Conservation (phyloP, 2,329 filamentous ascomycete genomes). For the Sarocladium strictum region DNA sequence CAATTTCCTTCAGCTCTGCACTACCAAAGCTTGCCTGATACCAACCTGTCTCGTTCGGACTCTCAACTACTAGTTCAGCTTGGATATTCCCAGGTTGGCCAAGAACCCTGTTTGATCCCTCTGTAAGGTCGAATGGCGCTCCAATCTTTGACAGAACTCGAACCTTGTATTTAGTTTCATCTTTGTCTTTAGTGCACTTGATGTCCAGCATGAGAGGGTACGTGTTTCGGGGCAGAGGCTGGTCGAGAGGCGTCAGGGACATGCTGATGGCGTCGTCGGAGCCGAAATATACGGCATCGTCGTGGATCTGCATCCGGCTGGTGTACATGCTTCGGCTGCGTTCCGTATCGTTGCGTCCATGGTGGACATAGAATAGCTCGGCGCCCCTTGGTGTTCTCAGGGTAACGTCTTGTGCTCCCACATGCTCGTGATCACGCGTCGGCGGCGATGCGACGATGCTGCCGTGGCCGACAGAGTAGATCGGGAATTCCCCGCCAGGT, state of each 20-base stretch:
- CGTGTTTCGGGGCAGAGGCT: conserved; percentile 23
- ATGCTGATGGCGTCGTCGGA: conserved; percentile 23
- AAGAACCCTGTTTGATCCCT: conserved; percentile 20
- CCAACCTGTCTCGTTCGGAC: conserved; percentile 9
- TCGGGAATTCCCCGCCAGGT: conserved; percentile 20
- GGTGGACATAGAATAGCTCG: conserved; percentile 29
- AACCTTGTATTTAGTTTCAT: conserved; percentile 12
- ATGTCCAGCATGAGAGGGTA: conserved; percentile 22
- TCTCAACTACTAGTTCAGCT: conserved; percentile 10
- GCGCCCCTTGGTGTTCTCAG: conserved; percentile 20
- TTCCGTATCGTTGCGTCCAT: conserved; percentile 24
- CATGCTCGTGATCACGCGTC: conserved; percentile 11
- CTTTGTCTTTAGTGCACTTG: conserved; percentile 9
- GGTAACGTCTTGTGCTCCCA: conserved; percentile 27
- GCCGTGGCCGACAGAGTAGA: conserved; percentile 28
- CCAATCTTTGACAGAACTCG: conserved; percentile 16
- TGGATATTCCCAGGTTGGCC: conserved; percentile 14
- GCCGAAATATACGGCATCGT: conserved; percentile 17
- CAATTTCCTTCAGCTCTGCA: conserved; percentile 13
- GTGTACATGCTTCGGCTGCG: conserved; percentile 23
- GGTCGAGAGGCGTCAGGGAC: conserved; percentile 24
- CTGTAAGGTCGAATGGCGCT: conserved; percentile 19
- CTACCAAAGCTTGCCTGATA: conserved; percentile 14
- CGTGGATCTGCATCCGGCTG: conserved; percentile 24
- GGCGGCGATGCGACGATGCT: conserved; percentile 28